Evolutionary conservation across 2,329 filamentous ascomycete species (phyloP).

Genomic region (Penicillium sp.): DNA sequence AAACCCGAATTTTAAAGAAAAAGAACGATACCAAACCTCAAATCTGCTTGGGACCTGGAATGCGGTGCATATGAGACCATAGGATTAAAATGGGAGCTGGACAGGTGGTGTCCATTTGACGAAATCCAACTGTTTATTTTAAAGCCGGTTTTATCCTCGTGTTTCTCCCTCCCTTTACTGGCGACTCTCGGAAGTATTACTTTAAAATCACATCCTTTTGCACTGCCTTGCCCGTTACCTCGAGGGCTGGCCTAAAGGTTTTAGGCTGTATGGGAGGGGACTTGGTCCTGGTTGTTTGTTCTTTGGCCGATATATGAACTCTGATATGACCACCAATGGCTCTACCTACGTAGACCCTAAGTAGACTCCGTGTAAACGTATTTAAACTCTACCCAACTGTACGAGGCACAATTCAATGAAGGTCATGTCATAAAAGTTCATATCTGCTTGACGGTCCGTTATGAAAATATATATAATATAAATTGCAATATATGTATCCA

Average conservation of each 20-base stretch:
- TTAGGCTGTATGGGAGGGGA: conserved; percentile 1
- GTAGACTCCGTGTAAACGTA: neutral
- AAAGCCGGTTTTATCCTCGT: conserved; percentile 25
- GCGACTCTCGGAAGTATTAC: conserved; percentile 25
- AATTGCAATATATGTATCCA: neutral
- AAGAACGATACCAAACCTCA: conserved; percentile 31
- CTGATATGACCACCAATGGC: conserved; percentile 11
- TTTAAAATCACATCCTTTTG: conserved; percentile 22
- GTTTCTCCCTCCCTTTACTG: conserved; percentile 21
- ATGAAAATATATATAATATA: neutral
- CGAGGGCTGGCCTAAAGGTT: conserved; percentile 1
- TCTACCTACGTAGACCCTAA: neutral
- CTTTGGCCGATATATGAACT: conserved; percentile 12
- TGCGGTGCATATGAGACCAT: conserved; percentile 29
- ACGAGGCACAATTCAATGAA: neutral
- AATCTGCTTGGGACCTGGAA: conserved; percentile 25
- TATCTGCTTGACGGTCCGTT: neutral
- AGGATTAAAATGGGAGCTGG: conserved; percentile 21
- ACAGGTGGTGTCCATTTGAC: conserved; percentile 23
- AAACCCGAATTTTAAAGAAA: conserved; percentile 28
- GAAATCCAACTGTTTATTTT: conserved; percentile 28
- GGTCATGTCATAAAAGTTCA: neutral
- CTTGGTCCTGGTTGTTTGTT: conserved; percentile 6
- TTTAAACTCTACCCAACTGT: neutral
- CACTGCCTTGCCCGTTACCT: conserved; percentile 2